Conservation (phyloP, 768 basidiomycete genomes). For the Boletus barrowsii region DNA sequence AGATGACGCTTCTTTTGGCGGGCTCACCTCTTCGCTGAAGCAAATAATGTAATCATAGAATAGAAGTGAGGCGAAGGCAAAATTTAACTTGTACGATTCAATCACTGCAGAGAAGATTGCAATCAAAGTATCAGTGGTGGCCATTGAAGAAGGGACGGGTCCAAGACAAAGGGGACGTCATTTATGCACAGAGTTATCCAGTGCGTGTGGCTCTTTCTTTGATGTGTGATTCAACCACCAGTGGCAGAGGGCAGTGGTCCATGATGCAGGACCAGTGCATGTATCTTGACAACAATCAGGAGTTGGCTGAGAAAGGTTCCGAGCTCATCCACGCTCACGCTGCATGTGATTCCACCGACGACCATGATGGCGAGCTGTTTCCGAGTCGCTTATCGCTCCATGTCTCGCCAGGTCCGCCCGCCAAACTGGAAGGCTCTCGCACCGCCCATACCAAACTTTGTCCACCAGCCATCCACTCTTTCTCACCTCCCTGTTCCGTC, state of each 20-base stretch:
- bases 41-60: conserved; percentile 5
- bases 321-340: not conserved
- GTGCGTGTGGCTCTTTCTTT: too few species aligned
- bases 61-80: not conserved
- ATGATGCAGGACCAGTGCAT: too few species aligned
- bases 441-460: conserved; percentile 64
- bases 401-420: conserved; percentile 36
- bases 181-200: not conserved
- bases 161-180: not conserved
- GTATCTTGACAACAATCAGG: not conserved
- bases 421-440: conserved; percentile 70
- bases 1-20: not conserved
- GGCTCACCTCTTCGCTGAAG: conserved; percentile 4
- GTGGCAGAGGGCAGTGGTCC: too few species aligned
- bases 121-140: too few species aligned
- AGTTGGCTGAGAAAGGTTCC: too few species aligned
- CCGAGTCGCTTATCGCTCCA: conserved; percentile 14
- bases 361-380: not conserved
- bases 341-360: not conserved
- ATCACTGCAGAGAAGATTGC: not conserved
- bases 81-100: not conserved
- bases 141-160: not conserved
- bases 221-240: too few species aligned
- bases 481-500: conserved; percentile 75
- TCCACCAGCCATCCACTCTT: conserved; percentile 53